These are phyloP conservation scores for Canna indica DNA, from an alignment of 176 grass and related monocot species.

Conservation along the genomic window DNA sequence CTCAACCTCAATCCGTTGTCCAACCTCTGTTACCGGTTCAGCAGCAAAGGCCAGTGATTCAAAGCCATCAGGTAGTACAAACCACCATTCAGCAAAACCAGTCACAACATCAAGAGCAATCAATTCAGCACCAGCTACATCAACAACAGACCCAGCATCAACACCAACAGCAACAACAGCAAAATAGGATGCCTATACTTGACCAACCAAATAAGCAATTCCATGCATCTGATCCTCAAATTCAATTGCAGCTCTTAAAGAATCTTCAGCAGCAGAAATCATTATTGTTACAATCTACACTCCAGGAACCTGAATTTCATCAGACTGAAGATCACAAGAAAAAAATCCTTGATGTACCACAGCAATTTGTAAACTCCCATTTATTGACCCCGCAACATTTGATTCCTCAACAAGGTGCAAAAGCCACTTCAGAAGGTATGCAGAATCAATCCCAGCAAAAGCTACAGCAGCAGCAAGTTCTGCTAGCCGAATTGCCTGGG, in stretches of 20 bases:
- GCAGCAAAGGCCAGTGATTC: slow-evolving; percentile 29
- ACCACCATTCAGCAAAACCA: neutral
- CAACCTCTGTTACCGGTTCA: slow-evolving; percentile 34
- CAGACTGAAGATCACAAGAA: slow-evolving; percentile 43
- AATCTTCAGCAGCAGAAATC: slow-evolving; percentile 24
- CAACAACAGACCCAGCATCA: neutral
- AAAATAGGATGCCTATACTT: neutral
- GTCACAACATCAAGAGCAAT: neutral
- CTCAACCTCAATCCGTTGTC: slow-evolving; percentile 30
- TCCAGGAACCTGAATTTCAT: neutral
- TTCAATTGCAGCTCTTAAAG: slow-evolving; percentile 49
- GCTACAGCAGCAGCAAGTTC: slow-evolving; percentile 35
- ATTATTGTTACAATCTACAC: neutral
- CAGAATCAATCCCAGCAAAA: slow-evolving; percentile 30
- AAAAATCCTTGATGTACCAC: slow-evolving; percentile 38
- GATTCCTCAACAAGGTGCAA: slow-evolving; percentile 26
- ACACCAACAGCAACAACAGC: neutral
- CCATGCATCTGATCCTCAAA: slow-evolving; percentile 43
- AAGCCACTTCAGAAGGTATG: slow-evolving; percentile 22
- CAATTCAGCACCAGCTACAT: neutral
- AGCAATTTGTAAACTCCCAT: slow-evolving; percentile 41
- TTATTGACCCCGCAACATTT: slow-evolving; percentile 5
- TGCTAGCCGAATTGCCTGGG: slow-evolving; percentile 21
- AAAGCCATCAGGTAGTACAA: neutral
- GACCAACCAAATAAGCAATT: neutral